These are phyloP conservation scores for Fusarium stilboides DNA, from an alignment of 2,329 filamentous ascomycete species.

Conservation along the genomic window DNA sequence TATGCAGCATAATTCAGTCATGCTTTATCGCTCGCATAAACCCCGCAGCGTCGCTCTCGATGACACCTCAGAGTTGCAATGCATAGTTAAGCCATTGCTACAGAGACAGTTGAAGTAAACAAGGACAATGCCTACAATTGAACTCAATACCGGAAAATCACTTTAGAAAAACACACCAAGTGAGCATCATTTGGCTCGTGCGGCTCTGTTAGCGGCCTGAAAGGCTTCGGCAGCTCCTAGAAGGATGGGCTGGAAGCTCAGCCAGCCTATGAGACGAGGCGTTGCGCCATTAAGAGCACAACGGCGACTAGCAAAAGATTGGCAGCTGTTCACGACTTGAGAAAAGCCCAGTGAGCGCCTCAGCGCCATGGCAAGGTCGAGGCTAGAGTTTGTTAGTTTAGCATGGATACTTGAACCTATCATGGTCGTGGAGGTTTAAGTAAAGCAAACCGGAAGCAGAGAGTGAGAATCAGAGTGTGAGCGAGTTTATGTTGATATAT, in stretches of 20 bases:
- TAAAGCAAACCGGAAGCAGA: conserved; percentile 20
- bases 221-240: conserved; percentile 20
- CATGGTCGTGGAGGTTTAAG: conserved; percentile 11
- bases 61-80: conserved; percentile 22
- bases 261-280: conserved; percentile 31
- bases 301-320: conserved; percentile 30
- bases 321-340: conserved; percentile 17
- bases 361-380: conserved; percentile 6
- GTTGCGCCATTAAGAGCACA: conserved; percentile 17
- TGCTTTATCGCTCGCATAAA: conserved; percentile 32
- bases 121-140: conserved; percentile 20
- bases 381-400: not conserved
- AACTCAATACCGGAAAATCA: conserved; percentile 7
- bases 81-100: conserved; percentile 7
- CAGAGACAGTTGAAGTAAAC: conserved; percentile 25
- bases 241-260: conserved; percentile 40
- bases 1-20: conserved; percentile 12
- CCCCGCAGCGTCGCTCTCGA: conserved; percentile 22
- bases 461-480: conserved; percentile 5
- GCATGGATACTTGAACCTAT: conserved; percentile 28
- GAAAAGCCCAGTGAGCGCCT: conserved; percentile 18
- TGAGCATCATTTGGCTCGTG: conserved; percentile 14
- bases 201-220: conserved; percentile 12
- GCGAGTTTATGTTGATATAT: conserved; percentile 8
- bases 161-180: not conserved